phyloP scores from a whole-genome alignment of 371 early-diverging fungal genomes.

The Circinella minor region DNA sequence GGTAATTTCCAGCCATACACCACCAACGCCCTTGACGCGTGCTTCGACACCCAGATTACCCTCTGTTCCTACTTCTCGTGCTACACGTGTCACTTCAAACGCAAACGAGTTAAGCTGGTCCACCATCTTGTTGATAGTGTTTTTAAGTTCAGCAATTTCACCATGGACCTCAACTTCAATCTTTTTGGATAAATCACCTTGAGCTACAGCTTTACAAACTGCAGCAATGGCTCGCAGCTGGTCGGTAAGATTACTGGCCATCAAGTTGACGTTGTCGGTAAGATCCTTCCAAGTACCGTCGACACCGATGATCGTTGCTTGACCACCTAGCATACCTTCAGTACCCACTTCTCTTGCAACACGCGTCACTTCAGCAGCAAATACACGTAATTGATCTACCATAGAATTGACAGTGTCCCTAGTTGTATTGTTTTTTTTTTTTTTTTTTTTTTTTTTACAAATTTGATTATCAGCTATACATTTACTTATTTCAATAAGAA shows the following conservation, averaged over 20 bases:
- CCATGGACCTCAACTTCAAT: constrained; percentile 44
- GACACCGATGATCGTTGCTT: constrained; percentile 59
- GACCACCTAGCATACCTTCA: constrained; percentile 62
- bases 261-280: constrained; percentile 70
- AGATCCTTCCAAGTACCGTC: constrained; percentile 77
- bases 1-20: constrained; percentile 58
- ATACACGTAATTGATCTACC: constrained; percentile 50
- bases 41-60: constrained; percentile 52
- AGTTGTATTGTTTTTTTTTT: not conserved
- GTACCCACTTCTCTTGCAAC: constrained; percentile 66
- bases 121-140: constrained; percentile 54
- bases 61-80: constrained; percentile 57
- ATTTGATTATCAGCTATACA: not conserved
- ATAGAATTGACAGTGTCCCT: constrained; percentile 52
- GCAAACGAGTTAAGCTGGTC: constrained; percentile 52
- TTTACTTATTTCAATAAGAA: not conserved
- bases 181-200: constrained; percentile 53
- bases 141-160: constrained; percentile 48
- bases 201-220: constrained; percentile 63
- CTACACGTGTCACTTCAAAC: constrained; percentile 49
- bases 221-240: constrained; percentile 61
- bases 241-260: constrained; percentile 66
- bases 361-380: constrained; percentile 59
- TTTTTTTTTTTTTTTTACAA: constrained; percentile 7
- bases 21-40: constrained; percentile 49